Conservation (phyloP, 1,284 basidiomycete species). For the Malassezia sp. region DNA sequence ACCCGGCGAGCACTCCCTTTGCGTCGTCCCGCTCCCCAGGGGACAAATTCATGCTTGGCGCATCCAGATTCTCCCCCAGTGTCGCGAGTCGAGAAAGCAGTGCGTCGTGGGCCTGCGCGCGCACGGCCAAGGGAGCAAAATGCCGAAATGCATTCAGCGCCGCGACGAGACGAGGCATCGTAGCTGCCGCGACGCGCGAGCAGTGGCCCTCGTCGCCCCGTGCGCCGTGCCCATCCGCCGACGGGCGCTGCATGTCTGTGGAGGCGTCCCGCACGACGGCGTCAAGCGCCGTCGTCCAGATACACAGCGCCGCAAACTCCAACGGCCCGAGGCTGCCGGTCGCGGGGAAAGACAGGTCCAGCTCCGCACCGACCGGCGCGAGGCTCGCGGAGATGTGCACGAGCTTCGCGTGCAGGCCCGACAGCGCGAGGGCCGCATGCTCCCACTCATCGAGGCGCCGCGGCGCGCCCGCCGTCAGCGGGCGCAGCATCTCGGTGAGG, state of each 20-base stretch:
- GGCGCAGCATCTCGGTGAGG: neutral
- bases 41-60: too few relatives aligned
- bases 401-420: neutral
- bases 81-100: too few relatives aligned
- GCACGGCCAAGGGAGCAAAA: slow-evolving; percentile 8
- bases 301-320: neutral
- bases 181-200: neutral
- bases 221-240: too few relatives aligned
- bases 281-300: neutral
- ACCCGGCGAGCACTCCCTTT: too few relatives aligned
- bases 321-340: neutral
- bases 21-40: too few relatives aligned
- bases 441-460: neutral
- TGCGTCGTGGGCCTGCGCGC: too few relatives aligned
- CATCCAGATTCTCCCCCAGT: too few relatives aligned
- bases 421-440: neutral
- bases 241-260: too few relatives aligned
- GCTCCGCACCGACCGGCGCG: neutral
- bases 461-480: neutral
- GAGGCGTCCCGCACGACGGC: too few relatives aligned
- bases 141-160: slow-evolving; percentile 11
- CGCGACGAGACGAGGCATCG: neutral
- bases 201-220: neutral
- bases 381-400: neutral
- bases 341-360: neutral